A percentile compares a stretch with the other conserved stretches of the same genome.
These are phyloP conservation scores for Citrus trifoliata DNA, from an alignment of 345 rosid species.

Conservation along the genomic window DNA sequence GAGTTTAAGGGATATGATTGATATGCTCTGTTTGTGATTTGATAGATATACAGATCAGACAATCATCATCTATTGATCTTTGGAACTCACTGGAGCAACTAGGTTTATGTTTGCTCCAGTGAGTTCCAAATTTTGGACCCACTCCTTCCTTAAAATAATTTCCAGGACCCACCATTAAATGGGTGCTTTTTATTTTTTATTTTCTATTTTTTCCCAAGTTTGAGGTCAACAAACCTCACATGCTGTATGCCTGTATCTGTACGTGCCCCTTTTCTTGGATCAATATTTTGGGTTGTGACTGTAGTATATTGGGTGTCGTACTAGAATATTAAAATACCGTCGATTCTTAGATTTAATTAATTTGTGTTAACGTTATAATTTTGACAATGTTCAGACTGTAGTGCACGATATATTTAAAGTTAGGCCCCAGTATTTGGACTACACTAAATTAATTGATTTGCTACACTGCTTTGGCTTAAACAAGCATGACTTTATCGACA, in stretches of 20 bases:
- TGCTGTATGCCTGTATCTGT: background rate
- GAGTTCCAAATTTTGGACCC: conserved; percentile 14
- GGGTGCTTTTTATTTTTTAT: background rate
- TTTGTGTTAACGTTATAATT: no score
- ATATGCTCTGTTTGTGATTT: background rate
- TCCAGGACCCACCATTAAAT: conserved; percentile 3
- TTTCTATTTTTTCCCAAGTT: background rate
- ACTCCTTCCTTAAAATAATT: background rate
- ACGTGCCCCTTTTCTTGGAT: background rate
- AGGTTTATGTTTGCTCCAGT: background rate
- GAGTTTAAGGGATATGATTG: background rate
- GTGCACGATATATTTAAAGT: no score
- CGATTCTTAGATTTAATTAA: no score
- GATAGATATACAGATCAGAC: background rate
- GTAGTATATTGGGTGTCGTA: no score
- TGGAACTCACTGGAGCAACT: conserved; percentile 11
- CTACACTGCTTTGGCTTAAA: background rate
- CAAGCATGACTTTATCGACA: background rate
- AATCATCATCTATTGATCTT: background rate
- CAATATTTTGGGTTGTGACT: background rate
- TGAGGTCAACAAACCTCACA: background rate
- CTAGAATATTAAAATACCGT: no score
- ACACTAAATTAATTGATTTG: background rate
- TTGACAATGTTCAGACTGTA: no score
- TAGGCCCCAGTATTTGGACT: background rate